Percentiles rank a stretch among this genome's conserved stretches.
Conservation (phyloP, 2,329 filamentous ascomycete species). For the Aspergillus intermedius region DNA sequence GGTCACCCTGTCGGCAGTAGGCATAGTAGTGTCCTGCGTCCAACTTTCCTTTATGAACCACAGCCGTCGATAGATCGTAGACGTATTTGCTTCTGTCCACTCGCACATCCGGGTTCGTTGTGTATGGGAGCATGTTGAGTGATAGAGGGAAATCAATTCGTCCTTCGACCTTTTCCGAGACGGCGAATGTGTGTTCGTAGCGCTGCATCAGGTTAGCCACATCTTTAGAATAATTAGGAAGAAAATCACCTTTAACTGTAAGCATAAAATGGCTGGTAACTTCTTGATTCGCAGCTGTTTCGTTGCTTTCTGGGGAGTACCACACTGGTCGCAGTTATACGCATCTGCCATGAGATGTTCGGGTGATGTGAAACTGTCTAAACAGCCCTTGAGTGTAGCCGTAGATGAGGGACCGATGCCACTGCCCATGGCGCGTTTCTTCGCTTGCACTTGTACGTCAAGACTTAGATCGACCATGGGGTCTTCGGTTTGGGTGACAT, state of each 20-base stretch:
- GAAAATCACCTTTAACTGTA: slow-evolving; percentile 74
- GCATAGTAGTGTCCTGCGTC: slow-evolving; percentile 88
- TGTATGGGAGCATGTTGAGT: slow-evolving; percentile 87
- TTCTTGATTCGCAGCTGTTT: slow-evolving; percentile 80
- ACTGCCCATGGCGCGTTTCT: slow-evolving; percentile 41
- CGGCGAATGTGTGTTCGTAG: slow-evolving; percentile 70
- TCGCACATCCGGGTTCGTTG: slow-evolving; percentile 52
- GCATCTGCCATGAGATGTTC: slow-evolving; percentile 70
- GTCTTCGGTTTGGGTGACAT: slow-evolving; percentile 74
- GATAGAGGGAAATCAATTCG: slow-evolving; percentile 78
- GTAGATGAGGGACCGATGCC: slow-evolving; percentile 33
- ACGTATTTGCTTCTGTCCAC: slow-evolving; percentile 52
- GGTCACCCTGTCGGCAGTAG: slow-evolving; percentile 75
- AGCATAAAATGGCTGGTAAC: slow-evolving; percentile 79
- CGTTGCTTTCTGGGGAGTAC: slow-evolving; percentile 65
- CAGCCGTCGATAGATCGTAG: slow-evolving; percentile 82
- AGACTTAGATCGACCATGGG: slow-evolving; percentile 87
- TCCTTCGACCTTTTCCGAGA: slow-evolving; percentile 80
- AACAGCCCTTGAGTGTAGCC: slow-evolving; percentile 62
- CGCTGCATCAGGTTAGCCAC: slow-evolving; percentile 35
- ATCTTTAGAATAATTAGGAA: background rate
- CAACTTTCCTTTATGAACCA: slow-evolving; percentile 88
- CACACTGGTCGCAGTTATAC: slow-evolving; percentile 79
- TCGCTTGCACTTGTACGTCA: slow-evolving; percentile 68
- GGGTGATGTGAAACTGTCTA: slow-evolving; percentile 79